Percentiles rank a stretch among this genome's conserved stretches.
Evolutionary conservation across 768 basidiomycete genomes (phyloP).

Genomic region (Mycena haematopus): DNA sequence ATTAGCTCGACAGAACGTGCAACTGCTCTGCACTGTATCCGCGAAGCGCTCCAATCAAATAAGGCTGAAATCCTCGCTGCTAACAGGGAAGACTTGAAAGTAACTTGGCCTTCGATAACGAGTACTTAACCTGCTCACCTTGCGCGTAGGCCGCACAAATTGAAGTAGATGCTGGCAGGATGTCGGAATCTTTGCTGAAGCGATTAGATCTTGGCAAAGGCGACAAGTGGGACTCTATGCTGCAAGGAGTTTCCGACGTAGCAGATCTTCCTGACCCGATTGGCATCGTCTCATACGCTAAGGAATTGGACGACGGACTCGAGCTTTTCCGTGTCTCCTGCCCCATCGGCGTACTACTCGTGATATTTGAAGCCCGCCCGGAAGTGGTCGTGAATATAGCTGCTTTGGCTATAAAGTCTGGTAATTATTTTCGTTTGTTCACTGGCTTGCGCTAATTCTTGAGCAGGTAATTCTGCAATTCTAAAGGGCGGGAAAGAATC

Average conservation of each 20-base stretch:
- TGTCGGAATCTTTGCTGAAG: conserved; percentile 84
- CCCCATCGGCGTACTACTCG: conserved; percentile 93
- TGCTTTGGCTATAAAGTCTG: conserved; percentile 94
- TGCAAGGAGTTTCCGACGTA: conserved; percentile 89
- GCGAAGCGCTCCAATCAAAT: conserved; percentile 64
- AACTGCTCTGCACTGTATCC: conserved; percentile 74
- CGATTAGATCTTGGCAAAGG: conserved; percentile 79
- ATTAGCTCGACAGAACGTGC: conserved; percentile 71
- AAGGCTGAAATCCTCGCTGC: conserved; percentile 79
- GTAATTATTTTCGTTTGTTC: conserved; percentile 43
- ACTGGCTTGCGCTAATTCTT: conserved; percentile 8
- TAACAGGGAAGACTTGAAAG: conserved; percentile 82
- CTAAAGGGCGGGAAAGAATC: conserved; percentile 98
- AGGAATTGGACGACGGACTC: conserved; percentile 84
- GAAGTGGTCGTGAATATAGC: conserved; percentile 99
- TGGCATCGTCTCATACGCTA: conserved; percentile 86
- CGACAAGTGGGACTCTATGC: conserved; percentile 95
- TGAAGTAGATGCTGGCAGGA: conserved; percentile 83
- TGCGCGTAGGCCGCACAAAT: conserved; percentile 67
- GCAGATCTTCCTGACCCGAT: conserved; percentile 86
- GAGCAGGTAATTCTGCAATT: conserved; percentile 91
- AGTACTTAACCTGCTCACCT: not conserved
- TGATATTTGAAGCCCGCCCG: conserved; percentile 97
- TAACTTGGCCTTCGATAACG: conserved; percentile 39
- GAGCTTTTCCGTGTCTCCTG: conserved; percentile 95